phyloP scores from a whole-genome alignment of 345 rosid species.

The Turnera subulata region DNA sequence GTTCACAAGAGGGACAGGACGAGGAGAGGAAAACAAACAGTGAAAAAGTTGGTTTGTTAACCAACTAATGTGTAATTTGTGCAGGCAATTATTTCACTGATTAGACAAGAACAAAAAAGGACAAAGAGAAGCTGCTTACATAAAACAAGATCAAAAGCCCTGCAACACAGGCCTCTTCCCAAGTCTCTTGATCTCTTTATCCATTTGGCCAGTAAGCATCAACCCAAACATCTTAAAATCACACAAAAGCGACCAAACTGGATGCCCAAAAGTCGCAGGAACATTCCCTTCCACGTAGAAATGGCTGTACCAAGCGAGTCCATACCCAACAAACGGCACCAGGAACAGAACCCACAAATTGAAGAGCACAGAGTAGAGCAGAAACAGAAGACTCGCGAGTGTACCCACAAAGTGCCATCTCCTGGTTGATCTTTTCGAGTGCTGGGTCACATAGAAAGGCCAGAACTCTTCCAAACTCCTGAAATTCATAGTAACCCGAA shows the following conservation, averaged over 20 bases:
- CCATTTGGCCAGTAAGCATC: slow-evolving; percentile 93
- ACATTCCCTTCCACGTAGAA: slow-evolving; percentile 88
- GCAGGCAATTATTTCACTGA: background rate
- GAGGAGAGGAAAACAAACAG: background rate
- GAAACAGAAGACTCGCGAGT: slow-evolving; percentile 38
- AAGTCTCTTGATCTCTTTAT: slow-evolving; percentile 88
- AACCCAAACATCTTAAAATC: slow-evolving; percentile 89
- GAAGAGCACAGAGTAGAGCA: slow-evolving; percentile 51
- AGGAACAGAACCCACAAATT: slow-evolving; percentile 52
- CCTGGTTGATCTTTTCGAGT: slow-evolving; percentile 82
- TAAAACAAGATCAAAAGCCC: slow-evolving; percentile 32
- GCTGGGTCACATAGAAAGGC: slow-evolving; percentile 84
- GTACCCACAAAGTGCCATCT: slow-evolving; percentile 86
- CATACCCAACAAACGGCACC: slow-evolving; percentile 76
- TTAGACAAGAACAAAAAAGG: no score
- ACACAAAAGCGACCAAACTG: slow-evolving; percentile 79
- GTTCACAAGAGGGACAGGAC: no score
- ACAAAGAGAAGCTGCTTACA: slow-evolving; percentile 2
- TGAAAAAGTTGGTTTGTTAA: background rate
- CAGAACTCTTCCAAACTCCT: slow-evolving; percentile 91
- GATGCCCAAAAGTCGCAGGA: slow-evolving; percentile 83
- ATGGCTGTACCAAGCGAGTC: slow-evolving; percentile 91
- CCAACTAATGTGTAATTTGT: background rate
- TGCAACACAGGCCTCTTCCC: slow-evolving; percentile 86
- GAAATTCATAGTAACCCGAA: slow-evolving; percentile 55